A percentile compares a stretch with the other conserved stretches of the same genome.
Conservation (phyloP, 805 yeast genomes). For the Starmerella roubikii region DNA sequence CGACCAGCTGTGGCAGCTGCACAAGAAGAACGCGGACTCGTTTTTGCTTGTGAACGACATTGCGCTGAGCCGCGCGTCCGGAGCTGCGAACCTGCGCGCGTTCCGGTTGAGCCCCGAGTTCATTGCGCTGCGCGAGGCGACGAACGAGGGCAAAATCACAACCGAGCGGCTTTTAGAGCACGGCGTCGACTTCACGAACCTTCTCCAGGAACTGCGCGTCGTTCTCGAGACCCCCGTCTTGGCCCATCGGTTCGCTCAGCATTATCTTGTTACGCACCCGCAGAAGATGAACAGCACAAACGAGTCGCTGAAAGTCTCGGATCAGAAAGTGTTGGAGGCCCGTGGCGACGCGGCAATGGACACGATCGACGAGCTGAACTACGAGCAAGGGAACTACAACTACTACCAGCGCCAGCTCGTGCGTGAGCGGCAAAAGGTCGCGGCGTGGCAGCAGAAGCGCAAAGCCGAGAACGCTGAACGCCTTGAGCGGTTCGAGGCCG, state of each 20-base stretch:
- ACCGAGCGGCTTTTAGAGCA: slow-evolving; percentile 47
- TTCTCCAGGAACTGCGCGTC: slow-evolving; percentile 61
- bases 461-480: slow-evolving; percentile 51
- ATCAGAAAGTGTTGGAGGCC: slow-evolving; percentile 30
- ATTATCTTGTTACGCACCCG: slow-evolving; percentile 10
- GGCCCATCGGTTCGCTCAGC: slow-evolving; percentile 39
- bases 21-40: slow-evolving; percentile 38
- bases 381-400: slow-evolving; percentile 67
- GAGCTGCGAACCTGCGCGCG: slow-evolving; percentile 51
- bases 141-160: slow-evolving; percentile 45
- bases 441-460: slow-evolving; percentile 62
- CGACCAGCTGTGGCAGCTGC: slow-evolving; percentile 56
- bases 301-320: slow-evolving; percentile 31
- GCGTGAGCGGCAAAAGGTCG: slow-evolving; percentile 54
- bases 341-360: slow-evolving; percentile 51
- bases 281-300: slow-evolving; percentile 18
- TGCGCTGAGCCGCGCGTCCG: slow-evolving; percentile 41
- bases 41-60: slow-evolving; percentile 56
- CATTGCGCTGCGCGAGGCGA: slow-evolving; percentile 35
- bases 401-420: slow-evolving; percentile 65
- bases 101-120: slow-evolving; percentile 52
- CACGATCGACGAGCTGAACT: slow-evolving; percentile 60
- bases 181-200: slow-evolving; percentile 48
- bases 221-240: slow-evolving; percentile 54
- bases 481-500: slow-evolving; percentile 15